Base-by-base conservation (phyloP, 305 asterid species). In the Ajuga reptans region DNA sequence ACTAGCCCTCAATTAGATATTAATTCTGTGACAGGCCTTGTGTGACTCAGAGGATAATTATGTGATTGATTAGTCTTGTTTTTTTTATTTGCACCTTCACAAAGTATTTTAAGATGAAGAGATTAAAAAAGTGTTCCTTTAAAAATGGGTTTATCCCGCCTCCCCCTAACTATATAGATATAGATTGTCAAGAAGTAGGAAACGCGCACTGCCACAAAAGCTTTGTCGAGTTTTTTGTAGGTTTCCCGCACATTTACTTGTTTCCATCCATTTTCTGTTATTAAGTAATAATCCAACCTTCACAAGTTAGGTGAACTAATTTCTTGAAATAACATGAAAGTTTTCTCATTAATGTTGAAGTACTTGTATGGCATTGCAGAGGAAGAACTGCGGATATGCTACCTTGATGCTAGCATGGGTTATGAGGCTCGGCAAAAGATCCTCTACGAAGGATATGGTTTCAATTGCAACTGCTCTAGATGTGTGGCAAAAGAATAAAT, bases 361-460 rank as follows among this genome's bases (percentile, higher is more conserved):
- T 69, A 55, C 42, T 41, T 39, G 16, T 53, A 15, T 74, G 80
- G 14, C 61, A 36, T 69, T 73, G 79, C 85, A 87, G 95, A 81
- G 66, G 96, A 92, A 77, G 98, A 92, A 81, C 16, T 87, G 83
- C 78, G 91, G 61, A 89, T 91, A 78, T 85, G 97, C 79, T 91
- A 89, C 64, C 84, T 87, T 46, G 97, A 91, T 11, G 91, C 95
- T 21, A 92, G 96, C 83, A 81, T 89, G 96, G 87, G 83, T 66
- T 82, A 75, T 42, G 82, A 88, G 71, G 92, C 95, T 72, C 88
- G 96, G 15, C 89, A 83, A 49, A 71, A 63, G 21, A 39, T 87
- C 70, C 84, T 92, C 21, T 76, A 62, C 4, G 74, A 84, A 74
- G 96, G 98, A 75, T 89, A 87, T 56, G 95, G 90, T 75, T 92